phyloP scores from a whole-genome alignment of 495 filamentous ascomycete species.

The Parmelia sp. region DNA sequence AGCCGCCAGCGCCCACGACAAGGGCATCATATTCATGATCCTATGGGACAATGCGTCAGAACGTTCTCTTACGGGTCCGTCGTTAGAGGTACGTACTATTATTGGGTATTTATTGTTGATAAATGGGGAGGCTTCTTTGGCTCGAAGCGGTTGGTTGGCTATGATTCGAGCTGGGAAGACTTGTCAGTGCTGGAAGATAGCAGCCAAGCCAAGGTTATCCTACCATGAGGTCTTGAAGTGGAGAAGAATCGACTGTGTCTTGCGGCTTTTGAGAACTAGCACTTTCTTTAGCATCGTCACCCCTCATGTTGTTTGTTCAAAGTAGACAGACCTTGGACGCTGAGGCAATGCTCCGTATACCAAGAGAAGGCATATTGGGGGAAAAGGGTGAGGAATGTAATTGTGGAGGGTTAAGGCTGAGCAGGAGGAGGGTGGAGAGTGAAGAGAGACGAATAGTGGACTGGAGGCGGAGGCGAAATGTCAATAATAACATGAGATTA shows the following conservation, averaged over 20 bases:
- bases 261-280: slow-evolving; percentile 42
- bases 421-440: not conserved
- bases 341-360: slow-evolving; percentile 54
- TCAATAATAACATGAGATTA: too few species aligned
- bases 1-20: slow-evolving; percentile 89
- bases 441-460: too few species aligned
- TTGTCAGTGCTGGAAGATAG: slow-evolving; percentile 31
- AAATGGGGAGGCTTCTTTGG: slow-evolving; percentile 81
- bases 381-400: not conserved
- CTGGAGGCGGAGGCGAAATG: too few species aligned
- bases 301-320: slow-evolving; percentile 9
- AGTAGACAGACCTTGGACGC: slow-evolving; percentile 45
- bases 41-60: slow-evolving; percentile 33
- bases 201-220: slow-evolving; percentile 29
- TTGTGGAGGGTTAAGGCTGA: not conserved
- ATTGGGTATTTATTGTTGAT: slow-evolving; percentile 84
- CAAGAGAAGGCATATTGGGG: slow-evolving; percentile 48
- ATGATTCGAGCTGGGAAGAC: slow-evolving; percentile 62
- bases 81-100: slow-evolving; percentile 57
- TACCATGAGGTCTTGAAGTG: slow-evolving; percentile 64
- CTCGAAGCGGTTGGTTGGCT: slow-evolving; percentile 73
- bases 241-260: slow-evolving; percentile 68
- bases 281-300: slow-evolving; percentile 23
- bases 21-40: slow-evolving; percentile 81
- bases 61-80: not conserved